Conservation (phyloP, 106 monocot genomes). For the Allium sativum region DNA sequence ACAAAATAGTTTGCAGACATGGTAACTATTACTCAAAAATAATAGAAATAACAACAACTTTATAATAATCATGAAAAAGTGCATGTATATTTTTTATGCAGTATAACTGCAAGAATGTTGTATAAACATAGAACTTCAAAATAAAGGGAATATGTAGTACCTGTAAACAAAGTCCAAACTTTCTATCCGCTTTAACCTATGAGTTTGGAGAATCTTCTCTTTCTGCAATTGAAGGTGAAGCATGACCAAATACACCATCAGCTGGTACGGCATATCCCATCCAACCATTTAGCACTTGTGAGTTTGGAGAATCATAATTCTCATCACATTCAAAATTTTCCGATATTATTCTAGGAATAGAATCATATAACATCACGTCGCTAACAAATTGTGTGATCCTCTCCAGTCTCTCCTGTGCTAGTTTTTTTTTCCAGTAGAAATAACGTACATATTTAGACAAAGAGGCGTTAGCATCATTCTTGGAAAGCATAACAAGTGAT, state of each 20-base stretch:
- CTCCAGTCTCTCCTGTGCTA: conserved; percentile 89
- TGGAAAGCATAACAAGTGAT: too few relatives aligned
- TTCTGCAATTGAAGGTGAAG: conserved; percentile 37
- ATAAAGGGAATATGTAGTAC: conserved; percentile 16
- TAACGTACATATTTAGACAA: too few relatives aligned
- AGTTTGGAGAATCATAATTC: conserved; percentile 27
- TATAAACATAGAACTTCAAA: too few relatives aligned
- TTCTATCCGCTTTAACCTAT: conserved; percentile 37
- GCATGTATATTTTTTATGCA: too few relatives aligned
- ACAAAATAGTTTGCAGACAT: too few relatives aligned
- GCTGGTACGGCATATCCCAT: conserved; percentile 64
- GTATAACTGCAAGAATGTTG: too few relatives aligned
- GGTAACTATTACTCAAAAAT: too few relatives aligned
- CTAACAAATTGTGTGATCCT: conserved; percentile 80
- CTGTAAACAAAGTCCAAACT: conserved; percentile 81
- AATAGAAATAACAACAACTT: too few relatives aligned
- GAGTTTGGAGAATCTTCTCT: conserved; percentile 15
- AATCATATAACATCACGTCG: conserved; percentile 53
- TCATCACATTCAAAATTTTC: conserved; percentile 36
- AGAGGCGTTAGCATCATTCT: too few relatives aligned
- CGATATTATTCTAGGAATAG: conserved; percentile 22
- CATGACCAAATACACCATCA: conserved; percentile 36
- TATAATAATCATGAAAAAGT: too few relatives aligned
- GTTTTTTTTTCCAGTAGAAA: too few relatives aligned
- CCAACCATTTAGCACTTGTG: conserved; percentile 26